Percentiles rank a stretch among this genome's conserved stretches.
Conservation (phyloP, 1,139 yeast genomes). For the Scheffersomyces parashehatae region DNA sequence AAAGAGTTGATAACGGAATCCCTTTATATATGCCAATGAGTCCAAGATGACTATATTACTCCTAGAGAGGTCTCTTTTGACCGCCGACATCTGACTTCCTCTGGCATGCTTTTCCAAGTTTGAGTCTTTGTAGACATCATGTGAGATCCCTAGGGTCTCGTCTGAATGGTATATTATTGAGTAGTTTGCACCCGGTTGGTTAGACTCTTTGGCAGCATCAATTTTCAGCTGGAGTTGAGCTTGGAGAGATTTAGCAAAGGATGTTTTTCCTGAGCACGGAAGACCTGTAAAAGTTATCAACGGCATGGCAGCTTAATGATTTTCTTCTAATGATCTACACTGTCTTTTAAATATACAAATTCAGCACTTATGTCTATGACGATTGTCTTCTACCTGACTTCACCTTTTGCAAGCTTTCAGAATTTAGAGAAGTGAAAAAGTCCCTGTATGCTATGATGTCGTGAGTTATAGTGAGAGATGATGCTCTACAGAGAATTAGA, state of each 20-base stretch:
- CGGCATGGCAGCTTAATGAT: constrained; percentile 57
- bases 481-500: no score
- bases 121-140: constrained; percentile 67
- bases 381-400: no score
- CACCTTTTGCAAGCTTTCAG: no score
- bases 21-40: constrained; percentile 87
- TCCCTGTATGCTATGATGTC: no score
- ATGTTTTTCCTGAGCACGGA: constrained; percentile 84
- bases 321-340: no score
- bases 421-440: no score
- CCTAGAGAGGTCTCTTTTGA: constrained; percentile 73
- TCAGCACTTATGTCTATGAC: no score
- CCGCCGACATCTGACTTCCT: constrained; percentile 85
- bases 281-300: constrained; percentile 78
- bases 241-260: constrained; percentile 62
- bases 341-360: no score
- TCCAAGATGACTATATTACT: constrained; percentile 79
- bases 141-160: constrained; percentile 71
- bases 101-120: constrained; percentile 76
- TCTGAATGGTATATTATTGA: constrained; percentile 74
- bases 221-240: constrained; percentile 51
- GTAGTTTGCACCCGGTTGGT: constrained; percentile 53
- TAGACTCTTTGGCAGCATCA: constrained; percentile 27
- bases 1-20: constrained; percentile 88
- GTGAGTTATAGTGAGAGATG: no score